These are phyloP conservation scores for Botryotinia narcissicola DNA, from an alignment of 2,329 filamentous ascomycete species.

Conservation along the genomic window DNA sequence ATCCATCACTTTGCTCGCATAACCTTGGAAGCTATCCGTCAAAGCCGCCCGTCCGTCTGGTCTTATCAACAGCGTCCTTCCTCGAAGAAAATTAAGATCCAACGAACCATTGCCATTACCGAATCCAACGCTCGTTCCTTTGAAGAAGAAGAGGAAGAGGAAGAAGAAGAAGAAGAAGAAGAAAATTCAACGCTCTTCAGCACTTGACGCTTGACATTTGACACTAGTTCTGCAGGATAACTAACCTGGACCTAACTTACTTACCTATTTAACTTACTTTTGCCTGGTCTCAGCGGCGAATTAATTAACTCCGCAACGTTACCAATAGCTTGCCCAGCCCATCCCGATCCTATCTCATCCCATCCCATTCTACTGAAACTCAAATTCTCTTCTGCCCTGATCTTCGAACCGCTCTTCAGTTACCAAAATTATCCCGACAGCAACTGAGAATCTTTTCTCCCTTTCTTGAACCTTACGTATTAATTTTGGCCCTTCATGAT, in stretches of 20 bases:
- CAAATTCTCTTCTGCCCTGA: neutral
- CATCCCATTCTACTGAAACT: neutral
- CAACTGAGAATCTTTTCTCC: neutral
- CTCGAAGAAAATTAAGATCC: neutral
- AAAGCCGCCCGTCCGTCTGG: neutral
- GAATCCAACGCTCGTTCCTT: neutral
- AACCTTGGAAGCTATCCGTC: neutral
- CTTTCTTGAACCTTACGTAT: neutral
- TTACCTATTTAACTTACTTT: neutral
- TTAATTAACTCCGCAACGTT: neutral
- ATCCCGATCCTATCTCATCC: too few relatives aligned
- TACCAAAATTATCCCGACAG: neutral
- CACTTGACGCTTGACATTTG: neutral
- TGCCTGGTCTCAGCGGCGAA: neutral
- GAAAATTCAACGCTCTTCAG: neutral
- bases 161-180: neutral
- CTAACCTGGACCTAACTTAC: neutral
- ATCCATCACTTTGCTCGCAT: neutral
- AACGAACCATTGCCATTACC: neutral
- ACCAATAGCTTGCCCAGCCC: neutral
- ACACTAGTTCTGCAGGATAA: neutral
- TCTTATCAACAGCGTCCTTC: constrained; percentile 9
- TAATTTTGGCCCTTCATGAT: constrained; percentile 44
- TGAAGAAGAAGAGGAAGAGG: neutral
- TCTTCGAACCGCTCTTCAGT: neutral